These are phyloP conservation scores for Neurospora sp. DNA, from an alignment of 495 filamentous ascomycete species.

Conservation along the genomic window DNA sequence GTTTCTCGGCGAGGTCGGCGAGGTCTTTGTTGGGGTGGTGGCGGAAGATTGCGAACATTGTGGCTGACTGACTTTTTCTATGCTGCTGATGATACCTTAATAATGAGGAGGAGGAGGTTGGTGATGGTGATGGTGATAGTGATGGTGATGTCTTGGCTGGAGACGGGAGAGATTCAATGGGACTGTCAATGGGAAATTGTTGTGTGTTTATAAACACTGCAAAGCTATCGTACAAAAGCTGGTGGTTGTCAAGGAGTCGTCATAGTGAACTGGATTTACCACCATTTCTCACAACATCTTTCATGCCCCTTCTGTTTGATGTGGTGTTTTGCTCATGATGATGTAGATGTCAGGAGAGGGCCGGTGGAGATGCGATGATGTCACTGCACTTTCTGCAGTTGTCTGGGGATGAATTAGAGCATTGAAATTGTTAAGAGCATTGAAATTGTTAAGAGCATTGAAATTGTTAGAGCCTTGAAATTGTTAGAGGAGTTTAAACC, in stretches of 20 bases:
- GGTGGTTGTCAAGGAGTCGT: background rate
- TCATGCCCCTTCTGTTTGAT: background rate
- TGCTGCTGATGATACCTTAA: too few relatives aligned
- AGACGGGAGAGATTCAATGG: background rate
- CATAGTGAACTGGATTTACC: background rate
- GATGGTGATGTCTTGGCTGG: background rate
- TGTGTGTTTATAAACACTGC: background rate
- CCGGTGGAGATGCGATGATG: background rate
- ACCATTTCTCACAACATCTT: background rate
- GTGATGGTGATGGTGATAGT: background rate
- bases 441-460: too few relatives aligned
- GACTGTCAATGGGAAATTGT: background rate
- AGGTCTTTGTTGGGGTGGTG: constrained; percentile 43
- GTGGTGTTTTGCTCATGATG: background rate
- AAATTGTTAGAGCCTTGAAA: too few relatives aligned
- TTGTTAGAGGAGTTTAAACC: too few relatives aligned
- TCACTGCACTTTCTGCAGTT: background rate
- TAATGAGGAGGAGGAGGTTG: background rate
- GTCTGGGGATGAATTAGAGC: too few relatives aligned
- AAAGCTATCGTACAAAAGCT: background rate
- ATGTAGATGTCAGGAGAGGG: background rate
- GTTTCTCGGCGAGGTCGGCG: constrained; percentile 48
- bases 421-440: too few relatives aligned
- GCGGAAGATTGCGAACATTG: constrained; percentile 46
- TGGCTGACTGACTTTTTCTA: background rate